Conservation (phyloP, 176 grass and related monocot genomes). For the Olyra latifolia region DNA sequence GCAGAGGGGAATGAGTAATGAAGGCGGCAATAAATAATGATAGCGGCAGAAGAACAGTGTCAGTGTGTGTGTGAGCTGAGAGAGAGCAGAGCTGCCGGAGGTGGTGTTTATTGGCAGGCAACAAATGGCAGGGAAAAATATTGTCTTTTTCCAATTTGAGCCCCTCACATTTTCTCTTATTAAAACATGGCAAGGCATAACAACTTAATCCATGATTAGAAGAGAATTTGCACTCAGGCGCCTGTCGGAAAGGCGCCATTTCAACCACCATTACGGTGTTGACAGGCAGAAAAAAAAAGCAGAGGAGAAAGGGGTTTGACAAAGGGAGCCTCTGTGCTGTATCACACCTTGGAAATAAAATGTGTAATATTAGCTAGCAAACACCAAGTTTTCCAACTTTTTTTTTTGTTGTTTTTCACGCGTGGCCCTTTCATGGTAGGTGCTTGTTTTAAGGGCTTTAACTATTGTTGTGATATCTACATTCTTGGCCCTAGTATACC, state of each 20-base stretch:
- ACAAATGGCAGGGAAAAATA: background rate
- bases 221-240: background rate
- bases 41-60: slow-evolving; percentile 9
- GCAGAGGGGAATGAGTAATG: slow-evolving; percentile 36
- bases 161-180: slow-evolving; percentile 15
- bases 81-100: background rate
- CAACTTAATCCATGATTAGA: background rate
- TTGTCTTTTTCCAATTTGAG: background rate
- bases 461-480: slow-evolving; percentile 3
- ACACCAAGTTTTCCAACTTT: background rate
- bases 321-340: background rate
- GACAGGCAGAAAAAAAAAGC: slow-evolving; percentile 27
- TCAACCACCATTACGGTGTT: slow-evolving; percentile 28
- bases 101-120: slow-evolving; percentile 10
- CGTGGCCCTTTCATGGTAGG: slow-evolving; percentile 2
- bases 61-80: background rate
- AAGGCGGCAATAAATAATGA: slow-evolving; percentile 36
- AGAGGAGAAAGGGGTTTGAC: slow-evolving; percentile 2
- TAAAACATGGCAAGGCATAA: background rate
- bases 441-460: background rate
- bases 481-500: background rate
- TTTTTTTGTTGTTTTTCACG: background rate
- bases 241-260: slow-evolving; percentile 25
- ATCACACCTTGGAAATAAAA: background rate
- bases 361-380: background rate